These are phyloP conservation scores for Amyloporia xantha DNA, from an alignment of 768 basidiomycete species.

Conservation along the genomic window DNA sequence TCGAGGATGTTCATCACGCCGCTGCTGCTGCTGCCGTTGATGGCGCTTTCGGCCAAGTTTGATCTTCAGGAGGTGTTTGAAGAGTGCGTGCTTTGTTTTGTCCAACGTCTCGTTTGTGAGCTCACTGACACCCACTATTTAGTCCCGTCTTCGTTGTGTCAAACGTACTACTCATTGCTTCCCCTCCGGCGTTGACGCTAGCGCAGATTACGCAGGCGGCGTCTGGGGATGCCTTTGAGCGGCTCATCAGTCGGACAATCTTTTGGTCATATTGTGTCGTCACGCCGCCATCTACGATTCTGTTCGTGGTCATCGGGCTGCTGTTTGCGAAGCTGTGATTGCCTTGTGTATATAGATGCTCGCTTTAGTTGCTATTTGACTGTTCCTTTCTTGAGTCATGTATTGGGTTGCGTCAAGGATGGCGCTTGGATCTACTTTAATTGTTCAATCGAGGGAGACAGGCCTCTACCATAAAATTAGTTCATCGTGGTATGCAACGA, in stretches of 20 bases:
- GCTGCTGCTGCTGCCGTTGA: constrained; percentile 65
- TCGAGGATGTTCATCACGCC: constrained; percentile 88
- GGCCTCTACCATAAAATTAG: too few species aligned
- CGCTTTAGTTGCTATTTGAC: too few species aligned
- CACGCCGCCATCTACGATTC: constrained; percentile 79
- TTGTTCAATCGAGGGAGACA: too few species aligned
- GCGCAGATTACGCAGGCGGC: constrained; percentile 84
- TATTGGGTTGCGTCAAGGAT: too few species aligned
- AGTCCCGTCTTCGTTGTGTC: constrained; percentile 87
- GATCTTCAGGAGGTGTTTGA: constrained; percentile 59
- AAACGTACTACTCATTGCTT: constrained; percentile 73
- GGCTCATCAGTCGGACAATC: constrained; percentile 84
- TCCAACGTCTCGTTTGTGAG: too few species aligned
- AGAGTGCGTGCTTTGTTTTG: constrained; percentile 48
- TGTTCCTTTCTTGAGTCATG: too few species aligned
- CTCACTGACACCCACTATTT: too few species aligned
- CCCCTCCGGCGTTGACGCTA: constrained; percentile 74
- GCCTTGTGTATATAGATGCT: not conserved
- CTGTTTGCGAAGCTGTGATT: constrained; percentile 46
- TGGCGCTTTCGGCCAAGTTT: constrained; percentile 55
- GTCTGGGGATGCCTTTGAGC: constrained; percentile 83
- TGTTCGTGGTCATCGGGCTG: constrained; percentile 71
- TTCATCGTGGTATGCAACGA: too few species aligned
- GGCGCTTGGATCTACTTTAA: too few species aligned
- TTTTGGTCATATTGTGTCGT: constrained; percentile 90